Conservation (phyloP, 306 rosid genomes). For the Rosa multiflora region DNA sequence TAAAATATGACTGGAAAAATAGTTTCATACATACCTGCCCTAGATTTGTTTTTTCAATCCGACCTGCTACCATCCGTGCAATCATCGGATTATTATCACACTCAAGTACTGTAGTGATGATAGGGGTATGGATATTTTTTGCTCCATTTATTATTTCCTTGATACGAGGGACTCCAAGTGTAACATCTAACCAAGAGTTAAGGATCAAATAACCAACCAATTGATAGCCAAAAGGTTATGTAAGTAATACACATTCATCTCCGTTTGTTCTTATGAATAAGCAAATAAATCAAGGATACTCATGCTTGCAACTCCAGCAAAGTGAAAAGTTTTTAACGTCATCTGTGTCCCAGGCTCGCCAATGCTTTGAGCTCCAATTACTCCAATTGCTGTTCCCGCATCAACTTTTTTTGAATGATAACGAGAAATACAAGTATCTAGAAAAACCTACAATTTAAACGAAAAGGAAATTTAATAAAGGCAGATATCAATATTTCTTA, state of each 20-base stretch:
- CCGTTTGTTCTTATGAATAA: slow-evolving; percentile 3
- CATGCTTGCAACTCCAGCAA: slow-evolving; percentile 99
- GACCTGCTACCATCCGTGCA: slow-evolving; percentile 78
- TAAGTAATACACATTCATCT: slow-evolving; percentile 16
- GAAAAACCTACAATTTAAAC: slow-evolving; percentile 55
- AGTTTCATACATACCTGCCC: slow-evolving; percentile 69
- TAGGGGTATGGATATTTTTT: slow-evolving; percentile 76
- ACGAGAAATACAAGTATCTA: slow-evolving; percentile 80
- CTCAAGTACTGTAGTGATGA: slow-evolving; percentile 76
- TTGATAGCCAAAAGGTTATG: slow-evolving; percentile 8
- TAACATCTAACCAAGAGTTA: slow-evolving; percentile 64
- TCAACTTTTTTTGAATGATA: slow-evolving; percentile 69
- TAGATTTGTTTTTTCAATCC: slow-evolving; percentile 84
- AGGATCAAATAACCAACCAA: slow-evolving; percentile 38
- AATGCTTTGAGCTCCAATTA: slow-evolving; percentile 97
- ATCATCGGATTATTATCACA: slow-evolving; percentile 44
- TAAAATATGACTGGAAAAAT: not conserved
- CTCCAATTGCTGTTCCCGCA: slow-evolving; percentile 93
- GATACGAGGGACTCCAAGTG: slow-evolving; percentile 96
- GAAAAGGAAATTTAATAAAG: slow-evolving; percentile 10
- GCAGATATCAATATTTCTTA: not conserved
- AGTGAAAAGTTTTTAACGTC: slow-evolving; percentile 94
- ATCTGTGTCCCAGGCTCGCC: slow-evolving; percentile 99
- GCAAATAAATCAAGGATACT: slow-evolving; percentile 66
- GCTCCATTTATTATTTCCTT: slow-evolving; percentile 88